These are phyloP conservation scores for Pestalotiopsis sp. DNA, from an alignment of 2,329 filamentous ascomycete species.

Conservation along the genomic window DNA sequence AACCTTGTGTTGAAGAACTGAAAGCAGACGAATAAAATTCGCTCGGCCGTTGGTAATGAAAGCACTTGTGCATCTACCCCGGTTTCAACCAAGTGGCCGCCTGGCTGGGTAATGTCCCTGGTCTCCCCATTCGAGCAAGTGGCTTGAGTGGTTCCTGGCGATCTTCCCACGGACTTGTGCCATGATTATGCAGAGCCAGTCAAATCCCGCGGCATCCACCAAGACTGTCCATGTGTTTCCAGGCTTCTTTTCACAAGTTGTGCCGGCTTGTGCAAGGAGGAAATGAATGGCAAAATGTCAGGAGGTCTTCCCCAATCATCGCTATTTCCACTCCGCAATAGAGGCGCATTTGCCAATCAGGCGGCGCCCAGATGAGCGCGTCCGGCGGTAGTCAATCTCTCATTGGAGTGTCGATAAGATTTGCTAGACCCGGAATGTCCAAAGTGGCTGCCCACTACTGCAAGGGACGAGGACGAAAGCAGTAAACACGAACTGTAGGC, in stretches of 20 bases:
- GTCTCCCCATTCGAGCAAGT: not conserved
- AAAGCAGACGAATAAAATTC: not conserved
- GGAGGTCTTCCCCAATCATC: not conserved
- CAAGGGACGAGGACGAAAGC: constrained; percentile 1
- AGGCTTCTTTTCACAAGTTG: not conserved
- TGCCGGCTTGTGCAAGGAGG: not conserved
- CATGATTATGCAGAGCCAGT: not conserved
- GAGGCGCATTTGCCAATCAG: not conserved
- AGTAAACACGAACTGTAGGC: constrained; percentile 7
- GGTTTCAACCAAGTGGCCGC: not conserved
- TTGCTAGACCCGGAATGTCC: not conserved
- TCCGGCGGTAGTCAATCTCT: not conserved
- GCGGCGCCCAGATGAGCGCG: not conserved
- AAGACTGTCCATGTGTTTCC: not conserved
- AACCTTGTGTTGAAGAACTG: not conserved
- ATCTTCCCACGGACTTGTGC: constrained; percentile 4
- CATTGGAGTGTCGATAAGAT: not conserved
- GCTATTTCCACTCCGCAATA: not conserved
- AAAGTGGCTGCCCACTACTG: not conserved
- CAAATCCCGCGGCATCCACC: not conserved
- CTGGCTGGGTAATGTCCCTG: not conserved
- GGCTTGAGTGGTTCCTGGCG: constrained; percentile 1
- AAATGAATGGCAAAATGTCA: not conserved
- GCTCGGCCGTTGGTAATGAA: not conserved
- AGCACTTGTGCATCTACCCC: not conserved